These are phyloP conservation scores for Batrachochytrium dendrobatidis DNA, from an alignment of 371 early-diverging fungal genomes.

Conservation along the genomic window DNA sequence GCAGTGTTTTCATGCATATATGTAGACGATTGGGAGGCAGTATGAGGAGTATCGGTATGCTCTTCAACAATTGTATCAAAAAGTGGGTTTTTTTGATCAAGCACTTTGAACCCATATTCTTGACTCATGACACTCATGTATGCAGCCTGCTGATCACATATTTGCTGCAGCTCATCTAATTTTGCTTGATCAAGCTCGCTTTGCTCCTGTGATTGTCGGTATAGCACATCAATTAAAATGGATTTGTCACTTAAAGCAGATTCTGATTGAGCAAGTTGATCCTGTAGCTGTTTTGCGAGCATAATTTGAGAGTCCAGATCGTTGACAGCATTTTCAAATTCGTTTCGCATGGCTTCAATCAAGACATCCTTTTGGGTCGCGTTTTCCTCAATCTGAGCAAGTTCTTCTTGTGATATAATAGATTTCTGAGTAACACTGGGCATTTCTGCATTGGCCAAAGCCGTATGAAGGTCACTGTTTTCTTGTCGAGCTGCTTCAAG, in stretches of 20 bases:
- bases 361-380: not conserved
- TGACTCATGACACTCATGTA: too few relatives aligned
- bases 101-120: too few relatives aligned
- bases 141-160: not conserved
- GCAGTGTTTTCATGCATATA: too few relatives aligned
- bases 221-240: not conserved
- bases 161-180: not conserved
- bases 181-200: constrained; percentile 2
- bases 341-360: constrained; percentile 1
- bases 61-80: too few relatives aligned
- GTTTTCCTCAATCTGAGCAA: constrained; percentile 5
- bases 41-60: too few relatives aligned
- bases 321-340: not conserved
- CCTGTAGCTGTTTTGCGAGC: not conserved
- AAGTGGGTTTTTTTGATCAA: too few relatives aligned
- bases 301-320: constrained; percentile 2
- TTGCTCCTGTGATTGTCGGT: not conserved
- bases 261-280: not conserved
- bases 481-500: not conserved
- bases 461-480: not conserved
- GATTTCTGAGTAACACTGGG: not conserved
- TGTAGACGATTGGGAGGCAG: too few relatives aligned
- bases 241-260: constrained; percentile 1
- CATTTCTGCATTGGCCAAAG: not conserved
- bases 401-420: constrained; percentile 1